A percentile compares a stretch with the other conserved stretches of the same genome.
Conservation (phyloP, 2,329 filamentous ascomycete species). For the Dendryphion nanum region DNA sequence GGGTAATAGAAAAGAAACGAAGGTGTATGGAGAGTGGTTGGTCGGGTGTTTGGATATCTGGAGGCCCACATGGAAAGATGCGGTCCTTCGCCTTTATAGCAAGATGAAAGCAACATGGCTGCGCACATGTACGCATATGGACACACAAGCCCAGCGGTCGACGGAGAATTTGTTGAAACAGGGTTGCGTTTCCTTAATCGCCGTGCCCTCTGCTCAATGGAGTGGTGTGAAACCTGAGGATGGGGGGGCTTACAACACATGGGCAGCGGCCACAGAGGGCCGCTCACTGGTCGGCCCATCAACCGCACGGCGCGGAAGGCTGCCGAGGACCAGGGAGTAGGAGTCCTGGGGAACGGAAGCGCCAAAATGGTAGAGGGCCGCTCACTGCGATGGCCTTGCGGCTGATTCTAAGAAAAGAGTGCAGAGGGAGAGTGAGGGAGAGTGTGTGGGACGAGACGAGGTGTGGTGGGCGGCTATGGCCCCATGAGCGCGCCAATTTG, state of each 20-base stretch:
- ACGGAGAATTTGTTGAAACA: slow-evolving; percentile 41
- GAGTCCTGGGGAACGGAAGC: slow-evolving; percentile 26
- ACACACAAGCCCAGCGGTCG: slow-evolving; percentile 22
- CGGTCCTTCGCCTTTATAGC: too few species aligned
- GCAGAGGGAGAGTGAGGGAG: slow-evolving; percentile 15
- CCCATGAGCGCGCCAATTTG: background rate
- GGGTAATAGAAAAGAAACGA: slow-evolving; percentile 35
- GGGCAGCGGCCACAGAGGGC: too few species aligned
- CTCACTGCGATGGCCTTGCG: slow-evolving; percentile 35
- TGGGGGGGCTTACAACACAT: slow-evolving; percentile 27
- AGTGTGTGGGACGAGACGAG: background rate
- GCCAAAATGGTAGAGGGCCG: too few species aligned
- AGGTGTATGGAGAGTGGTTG: slow-evolving; percentile 27
- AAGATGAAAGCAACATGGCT: too few species aligned
- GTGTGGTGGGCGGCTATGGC: slow-evolving; percentile 24
- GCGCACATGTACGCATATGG: too few species aligned
- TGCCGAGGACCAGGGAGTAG: slow-evolving; percentile 17
- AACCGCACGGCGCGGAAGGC: slow-evolving; percentile 20
- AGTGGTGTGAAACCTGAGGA: slow-evolving; percentile 29
- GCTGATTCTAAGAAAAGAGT: slow-evolving; percentile 36
- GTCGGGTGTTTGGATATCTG: slow-evolving; percentile 21
- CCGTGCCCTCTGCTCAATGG: slow-evolving; percentile 20
- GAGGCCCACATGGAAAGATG: too few species aligned
- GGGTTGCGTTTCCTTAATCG: slow-evolving; percentile 40
- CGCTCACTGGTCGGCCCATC: too few species aligned